Percentiles rank a stretch among this genome's conserved stretches.
Conservation (phyloP, 2,329 filamentous ascomycete genomes). For the Clathrospora elynae region DNA sequence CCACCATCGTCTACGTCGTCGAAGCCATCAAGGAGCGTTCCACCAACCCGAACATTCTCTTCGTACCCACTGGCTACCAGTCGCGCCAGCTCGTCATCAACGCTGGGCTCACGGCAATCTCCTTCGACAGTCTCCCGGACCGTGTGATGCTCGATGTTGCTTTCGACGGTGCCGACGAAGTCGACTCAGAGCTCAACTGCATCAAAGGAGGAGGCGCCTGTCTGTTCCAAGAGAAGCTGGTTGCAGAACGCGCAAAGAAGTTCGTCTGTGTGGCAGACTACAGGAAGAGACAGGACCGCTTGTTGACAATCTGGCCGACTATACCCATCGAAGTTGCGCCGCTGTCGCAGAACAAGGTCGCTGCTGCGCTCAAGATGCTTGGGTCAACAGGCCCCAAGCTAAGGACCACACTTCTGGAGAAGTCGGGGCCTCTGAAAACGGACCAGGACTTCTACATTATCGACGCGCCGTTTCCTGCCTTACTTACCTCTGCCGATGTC, state of each 20-base stretch:
- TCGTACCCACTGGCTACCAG: slow-evolving; percentile 91
- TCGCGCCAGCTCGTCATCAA: slow-evolving; percentile 83
- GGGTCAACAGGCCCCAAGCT: slow-evolving; percentile 74
- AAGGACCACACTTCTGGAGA: slow-evolving; percentile 72
- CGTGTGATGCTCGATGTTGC: slow-evolving; percentile 77
- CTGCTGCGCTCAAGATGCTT: slow-evolving; percentile 71
- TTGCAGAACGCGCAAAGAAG: slow-evolving; percentile 80
- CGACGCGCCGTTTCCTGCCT: slow-evolving; percentile 80
- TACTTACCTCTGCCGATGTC: slow-evolving; percentile 68
- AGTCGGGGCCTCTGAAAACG: slow-evolving; percentile 82
- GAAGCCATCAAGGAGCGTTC: slow-evolving; percentile 67
- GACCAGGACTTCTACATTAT: slow-evolving; percentile 90
- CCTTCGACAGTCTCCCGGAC: slow-evolving; percentile 74
- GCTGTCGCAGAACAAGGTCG: slow-evolving; percentile 76
- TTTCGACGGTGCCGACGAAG: slow-evolving; percentile 96
- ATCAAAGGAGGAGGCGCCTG: slow-evolving; percentile 99
- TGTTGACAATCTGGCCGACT: slow-evolving; percentile 76
- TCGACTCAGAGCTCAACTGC: slow-evolving; percentile 91
- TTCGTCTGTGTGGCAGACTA: slow-evolving; percentile 93
- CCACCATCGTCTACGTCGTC: slow-evolving; percentile 83
- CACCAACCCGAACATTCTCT: slow-evolving; percentile 66
- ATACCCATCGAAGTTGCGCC: slow-evolving; percentile 96
- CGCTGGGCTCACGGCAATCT: slow-evolving; percentile 76
- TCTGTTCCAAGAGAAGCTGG: slow-evolving; percentile 95
- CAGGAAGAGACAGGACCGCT: slow-evolving; percentile 79